A percentile compares a stretch with the other conserved stretches of the same genome.
Evolutionary conservation across 352 stramenopile species (phyloP).

Genomic region (Pythium diclinum): DNA sequence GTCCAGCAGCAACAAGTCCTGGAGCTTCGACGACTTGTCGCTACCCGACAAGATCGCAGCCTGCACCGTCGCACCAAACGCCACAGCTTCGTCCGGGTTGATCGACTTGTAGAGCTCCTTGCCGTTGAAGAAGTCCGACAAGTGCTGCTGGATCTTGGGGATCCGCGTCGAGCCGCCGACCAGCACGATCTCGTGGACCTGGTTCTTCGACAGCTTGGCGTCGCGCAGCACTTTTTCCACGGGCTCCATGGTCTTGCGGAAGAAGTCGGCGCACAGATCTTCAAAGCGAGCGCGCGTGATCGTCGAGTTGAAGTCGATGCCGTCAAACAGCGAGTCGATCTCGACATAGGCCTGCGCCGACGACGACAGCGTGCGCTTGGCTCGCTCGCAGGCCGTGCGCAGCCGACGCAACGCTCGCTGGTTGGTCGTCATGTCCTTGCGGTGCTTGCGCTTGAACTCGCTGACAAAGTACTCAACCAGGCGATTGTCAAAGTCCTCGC

Average conservation of each 20-base stretch:
- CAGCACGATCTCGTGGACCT: conserved; percentile 78
- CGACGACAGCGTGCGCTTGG: conserved; percentile 92
- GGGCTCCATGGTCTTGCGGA: conserved; percentile 88
- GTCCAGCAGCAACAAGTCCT: conserved; percentile 86
- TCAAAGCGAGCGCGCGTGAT: conserved; percentile 92
- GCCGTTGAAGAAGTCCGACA: conserved; percentile 58
- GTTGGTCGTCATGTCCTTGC: conserved; percentile 88
- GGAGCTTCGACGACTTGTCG: conserved; percentile 79
- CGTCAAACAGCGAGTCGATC: conserved; percentile 93
- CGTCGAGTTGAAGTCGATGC: conserved; percentile 91
- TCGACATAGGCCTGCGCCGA: conserved; percentile 93
- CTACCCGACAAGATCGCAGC: conserved; percentile 58
- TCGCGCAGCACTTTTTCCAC: conserved; percentile 86
- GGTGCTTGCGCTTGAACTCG: conserved; percentile 91
- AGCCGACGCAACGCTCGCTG: conserved; percentile 89
- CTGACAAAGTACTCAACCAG: conserved; percentile 91
- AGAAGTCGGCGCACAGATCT: conserved; percentile 84
- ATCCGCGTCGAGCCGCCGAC: conserved; percentile 67
- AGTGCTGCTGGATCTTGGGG: conserved; percentile 47
- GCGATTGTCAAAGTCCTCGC: conserved; percentile 94
- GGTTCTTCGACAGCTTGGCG: conserved; percentile 84
- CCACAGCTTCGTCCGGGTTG: conserved; percentile 80
- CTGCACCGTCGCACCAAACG: conserved; percentile 74
- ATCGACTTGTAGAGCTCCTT: conserved; percentile 73
- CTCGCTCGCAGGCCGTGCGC: conserved; percentile 91